Evolutionary conservation across 2,329 filamentous ascomycete species (phyloP).

Genomic region (Alternaria longipes): DNA sequence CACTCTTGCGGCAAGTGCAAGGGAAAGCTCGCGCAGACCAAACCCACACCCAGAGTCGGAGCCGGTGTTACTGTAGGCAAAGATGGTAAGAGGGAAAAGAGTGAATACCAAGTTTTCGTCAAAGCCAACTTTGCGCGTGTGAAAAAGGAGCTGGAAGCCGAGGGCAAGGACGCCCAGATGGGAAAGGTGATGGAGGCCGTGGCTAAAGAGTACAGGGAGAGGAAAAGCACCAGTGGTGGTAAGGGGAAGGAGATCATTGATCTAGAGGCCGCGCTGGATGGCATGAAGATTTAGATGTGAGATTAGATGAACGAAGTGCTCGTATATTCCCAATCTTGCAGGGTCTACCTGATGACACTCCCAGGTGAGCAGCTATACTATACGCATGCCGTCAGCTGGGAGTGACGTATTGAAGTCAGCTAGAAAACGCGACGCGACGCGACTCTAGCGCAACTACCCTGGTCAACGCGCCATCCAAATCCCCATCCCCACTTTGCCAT

Average conservation of each 20-base stretch:
- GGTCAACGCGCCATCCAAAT: background rate
- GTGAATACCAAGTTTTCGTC: conserved; percentile 67
- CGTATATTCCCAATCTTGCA: background rate
- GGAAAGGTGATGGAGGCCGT: conserved; percentile 76
- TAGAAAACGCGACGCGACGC: background rate
- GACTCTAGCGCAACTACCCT: background rate
- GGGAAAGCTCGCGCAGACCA: conserved; percentile 74
- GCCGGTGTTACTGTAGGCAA: conserved; percentile 10
- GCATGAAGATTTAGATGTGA: conserved; percentile 29
- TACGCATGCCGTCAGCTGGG: background rate
- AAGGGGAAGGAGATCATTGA: conserved; percentile 16
- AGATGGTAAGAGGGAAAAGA: conserved; percentile 43
- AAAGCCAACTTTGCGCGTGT: conserved; percentile 71
- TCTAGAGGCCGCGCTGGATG: conserved; percentile 35
- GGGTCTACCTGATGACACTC: background rate
- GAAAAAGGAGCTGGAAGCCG: conserved; percentile 54
- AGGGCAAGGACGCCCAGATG: conserved; percentile 59
- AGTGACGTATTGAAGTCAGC: background rate
- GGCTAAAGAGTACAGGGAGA: conserved; percentile 68
- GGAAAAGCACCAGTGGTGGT: conserved; percentile 45
- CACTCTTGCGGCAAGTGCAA: conserved; percentile 84
- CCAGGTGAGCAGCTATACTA: background rate
- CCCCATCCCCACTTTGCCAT: background rate
- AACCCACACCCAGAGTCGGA: conserved; percentile 71
- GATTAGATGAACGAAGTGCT: background rate